Percentiles rank a stretch among this genome's conserved stretches.
phyloP scores from a whole-genome alignment of 2,329 filamentous ascomycete genomes.

The Talaromyces sp. region DNA sequence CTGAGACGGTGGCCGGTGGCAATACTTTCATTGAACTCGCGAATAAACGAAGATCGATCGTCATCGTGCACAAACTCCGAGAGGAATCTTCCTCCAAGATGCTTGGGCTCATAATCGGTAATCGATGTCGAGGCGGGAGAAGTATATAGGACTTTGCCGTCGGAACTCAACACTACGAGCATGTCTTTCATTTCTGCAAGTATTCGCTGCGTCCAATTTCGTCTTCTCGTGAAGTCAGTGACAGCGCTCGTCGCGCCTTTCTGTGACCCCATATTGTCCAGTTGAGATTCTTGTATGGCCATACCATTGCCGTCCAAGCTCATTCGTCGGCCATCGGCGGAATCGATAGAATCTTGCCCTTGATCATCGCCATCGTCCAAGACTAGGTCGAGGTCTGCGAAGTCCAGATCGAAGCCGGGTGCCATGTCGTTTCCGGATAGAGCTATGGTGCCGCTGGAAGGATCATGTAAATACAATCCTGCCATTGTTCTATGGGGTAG shows the following conservation, averaged over 20 bases:
- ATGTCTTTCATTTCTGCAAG: constrained; percentile 88
- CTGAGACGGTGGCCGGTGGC: constrained; percentile 72
- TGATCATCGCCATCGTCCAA: constrained; percentile 8
- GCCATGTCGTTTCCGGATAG: background rate
- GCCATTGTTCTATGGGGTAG: background rate
- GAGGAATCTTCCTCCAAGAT: constrained; percentile 70
- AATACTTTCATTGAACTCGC: constrained; percentile 86
- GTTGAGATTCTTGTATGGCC: constrained; percentile 1
- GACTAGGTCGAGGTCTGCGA: constrained; percentile 6
- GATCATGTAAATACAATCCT: constrained; percentile 6
- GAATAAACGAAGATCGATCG: constrained; percentile 74
- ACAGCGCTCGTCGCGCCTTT: constrained; percentile 43
- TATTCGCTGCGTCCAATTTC: constrained; percentile 82
- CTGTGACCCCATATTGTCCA: background rate
- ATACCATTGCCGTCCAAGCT: background rate
- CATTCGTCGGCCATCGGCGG: background rate
- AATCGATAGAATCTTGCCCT: background rate
- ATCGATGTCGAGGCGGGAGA: constrained; percentile 70
- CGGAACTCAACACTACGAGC: constrained; percentile 77
- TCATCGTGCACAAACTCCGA: constrained; percentile 80
- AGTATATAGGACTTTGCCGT: constrained; percentile 79
- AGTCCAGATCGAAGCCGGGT: constrained; percentile 5
- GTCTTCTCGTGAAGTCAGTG: constrained; percentile 61
- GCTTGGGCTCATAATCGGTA: constrained; percentile 67
- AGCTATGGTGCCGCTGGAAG: background rate